Conservation (phyloP, 2,329 filamentous ascomycete species). For the Aspergillaceae sp. region DNA sequence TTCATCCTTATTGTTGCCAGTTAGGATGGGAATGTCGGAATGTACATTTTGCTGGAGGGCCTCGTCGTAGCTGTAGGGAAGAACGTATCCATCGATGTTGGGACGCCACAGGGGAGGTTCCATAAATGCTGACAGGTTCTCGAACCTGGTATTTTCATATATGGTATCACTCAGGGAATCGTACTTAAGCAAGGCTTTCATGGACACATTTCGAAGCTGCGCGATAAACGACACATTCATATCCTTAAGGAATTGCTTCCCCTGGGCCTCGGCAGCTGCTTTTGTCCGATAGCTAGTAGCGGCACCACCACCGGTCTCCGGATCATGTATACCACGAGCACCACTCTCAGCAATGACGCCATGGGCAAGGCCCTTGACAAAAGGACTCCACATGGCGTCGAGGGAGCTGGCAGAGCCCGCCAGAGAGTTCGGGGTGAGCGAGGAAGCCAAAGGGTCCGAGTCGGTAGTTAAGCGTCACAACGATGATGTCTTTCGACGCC, state of each 20-base stretch:
- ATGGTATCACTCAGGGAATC: constrained; percentile 14
- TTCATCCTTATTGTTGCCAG: constrained; percentile 23
- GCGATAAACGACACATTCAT: constrained; percentile 34
- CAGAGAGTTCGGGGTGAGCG: constrained; percentile 16
- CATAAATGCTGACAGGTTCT: constrained; percentile 6
- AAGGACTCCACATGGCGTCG: constrained; percentile 18
- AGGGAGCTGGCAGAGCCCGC: constrained; percentile 22
- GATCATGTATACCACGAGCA: constrained; percentile 22
- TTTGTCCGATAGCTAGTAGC: constrained; percentile 19
- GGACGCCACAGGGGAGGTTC: constrained; percentile 21
- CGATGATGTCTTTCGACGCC: constrained; percentile 13
- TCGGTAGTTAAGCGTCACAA: constrained; percentile 18
- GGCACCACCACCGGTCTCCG: constrained; percentile 16
- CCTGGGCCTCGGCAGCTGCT: constrained; percentile 11
- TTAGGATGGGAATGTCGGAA: constrained; percentile 20
- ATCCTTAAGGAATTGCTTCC: constrained; percentile 27
- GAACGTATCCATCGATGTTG: constrained; percentile 22
- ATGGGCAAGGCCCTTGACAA: constrained; percentile 14
- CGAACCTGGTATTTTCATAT: constrained; percentile 16
- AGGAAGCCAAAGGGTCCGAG: constrained; percentile 28
- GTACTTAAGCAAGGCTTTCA: constrained; percentile 24
- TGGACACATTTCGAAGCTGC: constrained; percentile 33
- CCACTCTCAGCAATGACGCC: constrained; percentile 26
- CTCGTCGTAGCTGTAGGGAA: constrained; percentile 15
- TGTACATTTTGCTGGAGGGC: constrained; percentile 11